phyloP scores from a whole-genome alignment of 1,284 basidiomycete genomes.

The Leccinum angustisporum region DNA sequence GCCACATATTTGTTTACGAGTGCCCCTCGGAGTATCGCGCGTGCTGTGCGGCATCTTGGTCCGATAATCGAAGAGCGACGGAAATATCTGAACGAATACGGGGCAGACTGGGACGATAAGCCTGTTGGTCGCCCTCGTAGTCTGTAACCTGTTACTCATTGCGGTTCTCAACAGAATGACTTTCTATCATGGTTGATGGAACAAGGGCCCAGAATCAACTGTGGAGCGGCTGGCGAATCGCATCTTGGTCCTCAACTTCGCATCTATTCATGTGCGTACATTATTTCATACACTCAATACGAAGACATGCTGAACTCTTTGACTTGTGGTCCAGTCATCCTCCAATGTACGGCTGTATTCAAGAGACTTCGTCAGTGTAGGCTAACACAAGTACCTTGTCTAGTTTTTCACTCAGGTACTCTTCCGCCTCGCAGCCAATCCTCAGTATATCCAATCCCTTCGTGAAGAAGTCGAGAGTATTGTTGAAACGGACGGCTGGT shows the following conservation, averaged over 20 bases:
- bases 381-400: background rate
- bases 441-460: slow-evolving; percentile 37
- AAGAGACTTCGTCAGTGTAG: background rate
- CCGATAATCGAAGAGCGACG: slow-evolving; percentile 41
- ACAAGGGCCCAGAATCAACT: slow-evolving; percentile 26
- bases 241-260: slow-evolving; percentile 39
- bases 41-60: slow-evolving; percentile 29
- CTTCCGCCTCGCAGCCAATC: slow-evolving; percentile 22
- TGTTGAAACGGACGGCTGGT: slow-evolving; percentile 42
- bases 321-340: slow-evolving; percentile 6
- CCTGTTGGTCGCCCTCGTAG: slow-evolving; percentile 31
- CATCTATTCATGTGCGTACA: slow-evolving; percentile 28
- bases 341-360: slow-evolving; percentile 14
- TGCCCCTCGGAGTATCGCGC: background rate
- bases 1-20: slow-evolving; percentile 1
- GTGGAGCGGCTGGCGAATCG: slow-evolving; percentile 33
- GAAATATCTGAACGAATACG: slow-evolving; percentile 33
- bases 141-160: background rate
- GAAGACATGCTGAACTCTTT: background rate
- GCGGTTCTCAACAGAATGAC: slow-evolving; percentile 32
- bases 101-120: slow-evolving; percentile 36
- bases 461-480: slow-evolving; percentile 44
- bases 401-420: slow-evolving; percentile 38
- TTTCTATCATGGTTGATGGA: slow-evolving; percentile 45
- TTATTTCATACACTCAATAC: slow-evolving; percentile 15